A percentile compares a stretch with the other conserved stretches of the same genome.
Conservation (phyloP, 164 flowering plant species). For the Tetracentron sinense region DNA sequence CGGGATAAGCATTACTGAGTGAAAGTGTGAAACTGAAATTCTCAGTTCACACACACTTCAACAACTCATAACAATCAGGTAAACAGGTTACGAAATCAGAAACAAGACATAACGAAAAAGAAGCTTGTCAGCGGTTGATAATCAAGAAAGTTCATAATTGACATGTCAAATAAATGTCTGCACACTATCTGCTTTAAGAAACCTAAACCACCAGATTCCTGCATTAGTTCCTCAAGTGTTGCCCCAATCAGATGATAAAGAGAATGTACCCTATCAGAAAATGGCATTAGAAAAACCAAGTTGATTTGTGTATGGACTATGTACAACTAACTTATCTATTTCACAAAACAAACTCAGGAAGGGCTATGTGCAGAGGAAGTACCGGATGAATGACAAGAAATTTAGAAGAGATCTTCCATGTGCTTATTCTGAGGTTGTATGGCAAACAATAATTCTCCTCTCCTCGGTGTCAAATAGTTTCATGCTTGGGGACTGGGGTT, state of each 20-base stretch:
- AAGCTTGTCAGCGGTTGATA: background rate
- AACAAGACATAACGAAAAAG: background rate
- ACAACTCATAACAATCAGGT: background rate
- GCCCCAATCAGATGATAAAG: background rate
- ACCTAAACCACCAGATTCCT: background rate
- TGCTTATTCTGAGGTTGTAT: no score
- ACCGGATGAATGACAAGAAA: background rate
- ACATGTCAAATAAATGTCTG: background rate
- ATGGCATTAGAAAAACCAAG: background rate
- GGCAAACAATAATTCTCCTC: no score
- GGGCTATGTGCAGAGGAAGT: no score
- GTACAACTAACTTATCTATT: no score
- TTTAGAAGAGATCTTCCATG: no score
- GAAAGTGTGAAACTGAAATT: background rate
- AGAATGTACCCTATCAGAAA: background rate
- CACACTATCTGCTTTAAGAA: background rate
- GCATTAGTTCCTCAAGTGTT: no score
- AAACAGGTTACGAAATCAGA: no score
- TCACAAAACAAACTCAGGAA: no score
- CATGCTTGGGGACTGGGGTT: no score
- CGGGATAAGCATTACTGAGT: background rate
- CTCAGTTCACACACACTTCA: background rate
- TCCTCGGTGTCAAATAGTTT: no score
- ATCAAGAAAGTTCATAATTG: background rate
- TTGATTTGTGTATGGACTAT: no score